Conservation (phyloP, 192 early-diverging fungal genomes). For the Coemansia sp. region DNA sequence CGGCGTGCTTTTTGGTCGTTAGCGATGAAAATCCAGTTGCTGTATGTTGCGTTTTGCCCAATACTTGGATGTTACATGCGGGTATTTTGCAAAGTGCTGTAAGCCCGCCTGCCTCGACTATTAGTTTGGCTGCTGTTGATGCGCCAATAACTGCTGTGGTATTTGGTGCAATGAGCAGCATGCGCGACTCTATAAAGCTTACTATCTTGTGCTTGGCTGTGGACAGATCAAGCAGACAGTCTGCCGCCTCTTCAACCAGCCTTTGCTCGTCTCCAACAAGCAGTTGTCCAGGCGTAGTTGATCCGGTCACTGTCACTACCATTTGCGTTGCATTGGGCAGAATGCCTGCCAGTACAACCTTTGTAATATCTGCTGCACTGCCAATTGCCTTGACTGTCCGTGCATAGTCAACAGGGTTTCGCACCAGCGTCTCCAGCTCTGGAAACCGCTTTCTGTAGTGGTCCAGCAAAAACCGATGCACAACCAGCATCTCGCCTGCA, state of each 20-base stretch:
- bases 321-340: constrained; percentile 82
- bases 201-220: constrained; percentile 64
- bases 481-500: constrained; percentile 83
- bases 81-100: constrained; percentile 85
- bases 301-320: constrained; percentile 88
- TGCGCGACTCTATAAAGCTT: constrained; percentile 87
- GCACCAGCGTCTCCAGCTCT: constrained; percentile 88
- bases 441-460: constrained; percentile 88
- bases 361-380: constrained; percentile 76
- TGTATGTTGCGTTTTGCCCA: constrained; percentile 48
- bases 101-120: constrained; percentile 88
- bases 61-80: constrained; percentile 82
- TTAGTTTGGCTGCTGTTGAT: constrained; percentile 84
- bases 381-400: constrained; percentile 80
- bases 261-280: constrained; percentile 63
- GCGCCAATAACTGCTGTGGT: constrained; percentile 83
- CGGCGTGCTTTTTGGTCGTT: constrained; percentile 71
- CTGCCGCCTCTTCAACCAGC: constrained; percentile 75
- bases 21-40: constrained; percentile 31
- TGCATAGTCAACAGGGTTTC: constrained; percentile 85
- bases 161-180: constrained; percentile 94
- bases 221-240: constrained; percentile 69
- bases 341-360: constrained; percentile 75
- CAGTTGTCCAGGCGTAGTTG: constrained; percentile 74
- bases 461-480: constrained; percentile 78